Evolutionary conservation across 2,329 filamentous ascomycete species (phyloP).

Genomic region (Beauveria sp.): DNA sequence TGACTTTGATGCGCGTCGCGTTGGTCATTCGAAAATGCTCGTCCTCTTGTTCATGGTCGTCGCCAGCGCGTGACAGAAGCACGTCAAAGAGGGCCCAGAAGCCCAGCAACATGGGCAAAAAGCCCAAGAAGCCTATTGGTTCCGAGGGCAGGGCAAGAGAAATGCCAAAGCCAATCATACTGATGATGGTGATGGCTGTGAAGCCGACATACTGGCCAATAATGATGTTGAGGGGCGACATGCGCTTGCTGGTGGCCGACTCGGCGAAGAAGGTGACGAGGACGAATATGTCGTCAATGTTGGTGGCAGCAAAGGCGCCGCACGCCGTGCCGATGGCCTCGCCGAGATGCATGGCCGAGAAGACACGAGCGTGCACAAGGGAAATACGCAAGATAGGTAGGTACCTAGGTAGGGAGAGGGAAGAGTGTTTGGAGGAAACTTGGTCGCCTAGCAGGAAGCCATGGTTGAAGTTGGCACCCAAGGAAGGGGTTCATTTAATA

Average conservation of each 20-base stretch:
- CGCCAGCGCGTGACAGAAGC: constrained; percentile 16
- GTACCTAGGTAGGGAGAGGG: background rate
- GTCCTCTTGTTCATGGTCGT: constrained; percentile 11
- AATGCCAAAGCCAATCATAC: constrained; percentile 27
- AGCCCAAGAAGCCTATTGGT: constrained; percentile 28
- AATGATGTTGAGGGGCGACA: constrained; percentile 18
- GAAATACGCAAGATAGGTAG: background rate
- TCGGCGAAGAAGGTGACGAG: constrained; percentile 30
- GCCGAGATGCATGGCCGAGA: constrained; percentile 16
- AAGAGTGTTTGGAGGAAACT: background rate
- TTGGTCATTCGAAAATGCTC: constrained; percentile 1
- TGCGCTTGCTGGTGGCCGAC: constrained; percentile 19
- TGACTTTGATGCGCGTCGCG: constrained; percentile 13
- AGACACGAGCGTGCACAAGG: background rate
- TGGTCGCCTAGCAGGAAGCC: too few relatives aligned
- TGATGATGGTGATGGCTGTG: constrained; percentile 25
- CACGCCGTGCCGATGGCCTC: constrained; percentile 20
- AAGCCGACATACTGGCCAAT: constrained; percentile 26
- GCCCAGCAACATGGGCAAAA: constrained; percentile 25
- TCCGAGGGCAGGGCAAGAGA: constrained; percentile 24
- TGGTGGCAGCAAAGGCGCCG: constrained; percentile 22
- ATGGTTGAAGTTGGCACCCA: too few relatives aligned
- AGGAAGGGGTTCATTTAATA: too few relatives aligned
- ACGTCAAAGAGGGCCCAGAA: constrained; percentile 21
- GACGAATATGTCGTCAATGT: constrained; percentile 31